Percentiles rank a stretch among this genome's conserved stretches.
phyloP scores from a whole-genome alignment of 306 rosid genomes.

The Fragaria nilgerrensis region DNA sequence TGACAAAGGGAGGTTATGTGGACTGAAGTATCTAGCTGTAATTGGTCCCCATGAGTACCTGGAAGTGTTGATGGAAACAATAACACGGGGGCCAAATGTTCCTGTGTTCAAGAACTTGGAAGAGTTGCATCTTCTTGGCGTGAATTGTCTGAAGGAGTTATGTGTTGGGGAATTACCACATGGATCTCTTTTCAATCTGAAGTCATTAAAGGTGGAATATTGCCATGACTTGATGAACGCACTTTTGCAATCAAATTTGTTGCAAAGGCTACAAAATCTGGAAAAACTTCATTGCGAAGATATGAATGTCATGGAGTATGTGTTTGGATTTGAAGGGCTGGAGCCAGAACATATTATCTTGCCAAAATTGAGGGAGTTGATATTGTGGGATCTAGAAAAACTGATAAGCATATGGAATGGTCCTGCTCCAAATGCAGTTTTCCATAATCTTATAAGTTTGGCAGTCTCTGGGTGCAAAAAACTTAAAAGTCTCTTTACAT shows the following conservation, averaged over 20 bases:
- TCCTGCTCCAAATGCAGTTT: background rate
- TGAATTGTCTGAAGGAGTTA: background rate
- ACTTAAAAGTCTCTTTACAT: background rate
- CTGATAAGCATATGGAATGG: background rate
- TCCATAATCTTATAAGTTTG: background rate
- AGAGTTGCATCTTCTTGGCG: background rate
- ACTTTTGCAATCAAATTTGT: conserved; percentile 13
- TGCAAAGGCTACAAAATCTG: background rate
- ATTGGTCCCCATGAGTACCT: background rate
- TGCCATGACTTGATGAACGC: background rate
- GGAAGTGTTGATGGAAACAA: background rate
- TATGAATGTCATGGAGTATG: background rate
- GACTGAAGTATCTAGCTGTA: conserved; percentile 5
- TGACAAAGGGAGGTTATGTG: background rate
- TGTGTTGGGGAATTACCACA: background rate
- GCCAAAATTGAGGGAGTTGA: background rate
- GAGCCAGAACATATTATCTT: background rate
- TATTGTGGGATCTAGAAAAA: background rate
- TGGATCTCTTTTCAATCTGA: conserved; percentile 5
- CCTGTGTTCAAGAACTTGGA: conserved; percentile 11
- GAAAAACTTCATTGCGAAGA: background rate
- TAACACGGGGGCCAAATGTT: background rate
- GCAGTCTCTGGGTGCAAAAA: background rate
- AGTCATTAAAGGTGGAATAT: conserved; percentile 11
- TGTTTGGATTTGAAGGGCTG: conserved; percentile 6